phyloP scores from a whole-genome alignment of 106 monocot species.

The Hemerocallis citrina region DNA sequence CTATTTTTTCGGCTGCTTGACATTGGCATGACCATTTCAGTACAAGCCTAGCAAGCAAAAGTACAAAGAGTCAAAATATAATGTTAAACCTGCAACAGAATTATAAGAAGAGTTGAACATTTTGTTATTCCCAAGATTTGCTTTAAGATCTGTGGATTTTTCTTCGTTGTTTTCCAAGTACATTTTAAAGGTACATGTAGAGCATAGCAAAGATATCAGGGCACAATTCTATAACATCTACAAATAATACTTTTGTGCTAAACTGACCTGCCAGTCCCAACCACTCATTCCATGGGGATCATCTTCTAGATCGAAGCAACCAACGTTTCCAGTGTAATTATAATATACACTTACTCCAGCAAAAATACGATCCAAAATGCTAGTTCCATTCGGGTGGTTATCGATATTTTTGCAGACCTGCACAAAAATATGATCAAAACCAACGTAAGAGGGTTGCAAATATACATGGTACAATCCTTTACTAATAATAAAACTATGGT shows the following conservation, averaged over 20 bases:
- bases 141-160: too few relatives aligned
- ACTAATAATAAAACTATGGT: too few relatives aligned
- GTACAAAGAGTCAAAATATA: neutral
- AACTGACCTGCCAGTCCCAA: constrained; percentile 84
- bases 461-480: neutral
- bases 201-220: too few relatives aligned
- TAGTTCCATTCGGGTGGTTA: constrained; percentile 32
- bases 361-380: constrained; percentile 65
- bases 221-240: neutral
- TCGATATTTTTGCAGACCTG: constrained; percentile 85
- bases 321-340: constrained; percentile 73
- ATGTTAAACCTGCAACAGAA: neutral
- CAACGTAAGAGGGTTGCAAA: neutral
- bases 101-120: neutral
- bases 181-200: too few relatives aligned
- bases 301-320: constrained; percentile 80
- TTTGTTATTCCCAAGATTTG: too few relatives aligned
- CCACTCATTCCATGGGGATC: constrained; percentile 97
- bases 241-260: neutral
- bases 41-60: constrained; percentile 50
- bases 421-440: neutral
- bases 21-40: constrained; percentile 93
- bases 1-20: constrained; percentile 56
- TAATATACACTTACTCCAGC: constrained; percentile 84
- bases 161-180: too few relatives aligned